Conservation (phyloP, 805 yeast species). For the Deakozyma indianensis region DNA sequence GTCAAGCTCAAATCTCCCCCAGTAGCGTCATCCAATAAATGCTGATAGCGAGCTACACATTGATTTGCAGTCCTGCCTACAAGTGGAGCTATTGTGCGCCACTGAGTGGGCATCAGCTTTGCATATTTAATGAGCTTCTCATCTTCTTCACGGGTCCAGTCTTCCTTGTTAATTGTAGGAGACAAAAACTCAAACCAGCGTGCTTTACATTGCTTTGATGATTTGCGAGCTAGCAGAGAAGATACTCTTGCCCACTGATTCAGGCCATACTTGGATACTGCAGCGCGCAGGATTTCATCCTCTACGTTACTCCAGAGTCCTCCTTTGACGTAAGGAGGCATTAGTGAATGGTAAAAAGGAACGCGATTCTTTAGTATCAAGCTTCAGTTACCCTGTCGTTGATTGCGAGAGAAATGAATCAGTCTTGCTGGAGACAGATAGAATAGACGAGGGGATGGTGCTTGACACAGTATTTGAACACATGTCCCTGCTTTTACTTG, state of each 20-base stretch:
- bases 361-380: neutral
- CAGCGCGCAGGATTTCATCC: slow-evolving; percentile 82
- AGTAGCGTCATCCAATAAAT: slow-evolving; percentile 37
- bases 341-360: slow-evolving; percentile 1
- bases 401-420: too few species aligned
- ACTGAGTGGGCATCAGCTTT: slow-evolving; percentile 71
- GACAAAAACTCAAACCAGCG: slow-evolving; percentile 84
- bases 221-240: slow-evolving; percentile 68
- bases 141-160: slow-evolving; percentile 72
- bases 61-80: slow-evolving; percentile 78
- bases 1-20: neutral
- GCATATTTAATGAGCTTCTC: slow-evolving; percentile 52
- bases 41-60: slow-evolving; percentile 75
- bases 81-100: slow-evolving; percentile 79
- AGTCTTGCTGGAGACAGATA: too few species aligned
- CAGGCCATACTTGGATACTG: slow-evolving; percentile 83
- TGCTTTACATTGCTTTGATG: slow-evolving; percentile 84
- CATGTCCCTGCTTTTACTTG: too few species aligned
- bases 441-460: too few species aligned
- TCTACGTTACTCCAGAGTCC: slow-evolving; percentile 79
- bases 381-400: neutral
- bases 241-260: slow-evolving; percentile 93
- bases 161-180: slow-evolving; percentile 49
- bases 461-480: too few species aligned
- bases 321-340: slow-evolving; percentile 65